Percentiles rank a stretch among this genome's conserved stretches.
These are phyloP conservation scores for Hibiscus tridactylites DNA, from an alignment of 345 rosid species.

Conservation along the genomic window DNA sequence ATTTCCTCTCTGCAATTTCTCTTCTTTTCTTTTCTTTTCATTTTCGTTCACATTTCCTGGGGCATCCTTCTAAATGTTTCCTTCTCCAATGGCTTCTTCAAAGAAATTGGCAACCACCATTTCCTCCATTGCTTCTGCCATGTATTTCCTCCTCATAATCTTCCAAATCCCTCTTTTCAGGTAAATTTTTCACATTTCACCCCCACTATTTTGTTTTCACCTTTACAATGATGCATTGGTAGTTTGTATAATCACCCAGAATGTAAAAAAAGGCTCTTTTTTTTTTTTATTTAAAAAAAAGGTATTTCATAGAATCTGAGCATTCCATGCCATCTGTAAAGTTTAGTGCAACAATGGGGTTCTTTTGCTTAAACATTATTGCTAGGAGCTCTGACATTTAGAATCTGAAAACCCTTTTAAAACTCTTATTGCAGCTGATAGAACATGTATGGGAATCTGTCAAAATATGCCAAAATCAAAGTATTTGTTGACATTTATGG, in stretches of 20 bases:
- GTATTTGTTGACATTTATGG: not conserved
- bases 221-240: not conserved
- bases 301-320: not conserved
- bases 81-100: conserved; percentile 35
- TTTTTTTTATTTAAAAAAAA: too few species aligned
- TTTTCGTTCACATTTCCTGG: not conserved
- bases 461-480: not conserved
- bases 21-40: not conserved
- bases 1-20: not conserved
- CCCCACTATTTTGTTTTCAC: not conserved
- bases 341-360: not conserved
- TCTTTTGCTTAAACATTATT: not conserved
- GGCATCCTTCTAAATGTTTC: conserved; percentile 4
- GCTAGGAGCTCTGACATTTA: not conserved
- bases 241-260: not conserved
- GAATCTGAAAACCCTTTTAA: too few species aligned
- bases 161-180: conserved; percentile 87
- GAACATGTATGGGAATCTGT: not conserved
- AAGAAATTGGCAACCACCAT: conserved; percentile 52
- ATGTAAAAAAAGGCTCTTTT: not conserved
- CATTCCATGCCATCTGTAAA: conserved; percentile 1
- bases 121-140: conserved; percentile 39
- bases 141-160: conserved; percentile 45
- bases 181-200: conserved; percentile 27
- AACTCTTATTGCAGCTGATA: not conserved